phyloP scores from a whole-genome alignment of 2,329 filamentous ascomycete genomes.

The Mycosphaerelloides madeirae region DNA sequence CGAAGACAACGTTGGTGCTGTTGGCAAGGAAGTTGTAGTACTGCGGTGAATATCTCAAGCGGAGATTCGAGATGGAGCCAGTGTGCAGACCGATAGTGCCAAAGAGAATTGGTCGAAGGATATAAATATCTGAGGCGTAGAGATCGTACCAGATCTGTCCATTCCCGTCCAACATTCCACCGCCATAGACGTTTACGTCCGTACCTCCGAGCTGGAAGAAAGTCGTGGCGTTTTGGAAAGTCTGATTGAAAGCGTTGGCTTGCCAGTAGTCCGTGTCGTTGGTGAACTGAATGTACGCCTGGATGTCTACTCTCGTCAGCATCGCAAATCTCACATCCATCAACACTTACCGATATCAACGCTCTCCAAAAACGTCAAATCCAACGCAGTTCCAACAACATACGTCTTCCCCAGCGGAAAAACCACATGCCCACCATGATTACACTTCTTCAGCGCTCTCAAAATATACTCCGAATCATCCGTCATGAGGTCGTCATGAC shows the following conservation, averaged over 20 bases:
- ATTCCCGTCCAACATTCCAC: constrained; percentile 59
- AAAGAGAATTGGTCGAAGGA: constrained; percentile 56
- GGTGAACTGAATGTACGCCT: constrained; percentile 58
- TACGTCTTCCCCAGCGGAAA: constrained; percentile 55
- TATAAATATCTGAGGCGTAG: constrained; percentile 54
- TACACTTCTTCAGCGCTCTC: constrained; percentile 54
- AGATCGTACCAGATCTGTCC: constrained; percentile 62
- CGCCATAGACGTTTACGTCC: constrained; percentile 65
- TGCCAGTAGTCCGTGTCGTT: constrained; percentile 67
- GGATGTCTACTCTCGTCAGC: constrained; percentile 43
- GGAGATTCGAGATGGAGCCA: constrained; percentile 56
- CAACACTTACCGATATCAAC: constrained; percentile 55
- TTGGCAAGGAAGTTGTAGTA: constrained; percentile 65
- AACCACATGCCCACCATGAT: constrained; percentile 59
- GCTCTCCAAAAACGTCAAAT: constrained; percentile 59
- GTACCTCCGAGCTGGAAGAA: constrained; percentile 64
- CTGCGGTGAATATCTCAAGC: constrained; percentile 56
- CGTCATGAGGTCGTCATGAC: constrained; percentile 35
- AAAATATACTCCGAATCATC: constrained; percentile 53
- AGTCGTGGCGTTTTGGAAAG: constrained; percentile 62
- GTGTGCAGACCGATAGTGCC: constrained; percentile 54
- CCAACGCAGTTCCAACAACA: constrained; percentile 59
- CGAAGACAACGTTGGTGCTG: constrained; percentile 59
- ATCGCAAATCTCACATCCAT: too few species aligned
- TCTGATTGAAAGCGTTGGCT: constrained; percentile 57